Evolutionary conservation across 2,329 filamentous ascomycete species (phyloP).

Genomic region (Botryotinia calthae): DNA sequence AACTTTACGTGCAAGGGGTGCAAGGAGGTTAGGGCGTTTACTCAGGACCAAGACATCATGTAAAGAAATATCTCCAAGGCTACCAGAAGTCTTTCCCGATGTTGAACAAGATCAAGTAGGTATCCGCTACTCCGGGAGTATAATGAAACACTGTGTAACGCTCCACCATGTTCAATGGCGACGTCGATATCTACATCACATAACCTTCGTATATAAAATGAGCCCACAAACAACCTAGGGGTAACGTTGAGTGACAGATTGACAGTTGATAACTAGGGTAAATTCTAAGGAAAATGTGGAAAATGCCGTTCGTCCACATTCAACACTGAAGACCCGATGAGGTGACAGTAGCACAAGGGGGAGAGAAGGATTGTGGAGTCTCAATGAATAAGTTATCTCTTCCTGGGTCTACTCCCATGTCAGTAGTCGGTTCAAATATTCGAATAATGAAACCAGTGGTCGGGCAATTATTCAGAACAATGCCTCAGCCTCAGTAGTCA

Average conservation of each 20-base stretch:
- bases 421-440: neutral
- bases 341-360: conserved; percentile 1
- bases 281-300: neutral
- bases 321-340: conserved; percentile 5
- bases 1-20: neutral
- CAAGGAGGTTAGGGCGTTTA: neutral
- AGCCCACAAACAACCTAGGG: neutral
- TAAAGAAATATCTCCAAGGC: neutral
- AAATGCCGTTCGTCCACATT: conserved; percentile 6
- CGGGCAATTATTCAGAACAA: neutral
- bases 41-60: neutral
- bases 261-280: conserved; percentile 13
- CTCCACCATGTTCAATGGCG: conserved; percentile 1
- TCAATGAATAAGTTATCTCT: conserved; percentile 15
- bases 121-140: conserved; percentile 19
- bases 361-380: conserved; percentile 11
- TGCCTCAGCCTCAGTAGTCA: neutral
- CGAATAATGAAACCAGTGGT: neutral
- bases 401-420: conserved; percentile 16
- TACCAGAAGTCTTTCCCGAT: conserved; percentile 11
- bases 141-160: conserved; percentile 22
- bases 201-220: conserved; percentile 5
- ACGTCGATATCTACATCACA: conserved; percentile 2
- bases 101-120: conserved; percentile 23
- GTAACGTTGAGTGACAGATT: conserved; percentile 13